Evolutionary conservation across 768 basidiomycete genomes (phyloP), one percentile per base, ranked within the genome.

Genomic region (Hortiboletus campestris): DNA sequence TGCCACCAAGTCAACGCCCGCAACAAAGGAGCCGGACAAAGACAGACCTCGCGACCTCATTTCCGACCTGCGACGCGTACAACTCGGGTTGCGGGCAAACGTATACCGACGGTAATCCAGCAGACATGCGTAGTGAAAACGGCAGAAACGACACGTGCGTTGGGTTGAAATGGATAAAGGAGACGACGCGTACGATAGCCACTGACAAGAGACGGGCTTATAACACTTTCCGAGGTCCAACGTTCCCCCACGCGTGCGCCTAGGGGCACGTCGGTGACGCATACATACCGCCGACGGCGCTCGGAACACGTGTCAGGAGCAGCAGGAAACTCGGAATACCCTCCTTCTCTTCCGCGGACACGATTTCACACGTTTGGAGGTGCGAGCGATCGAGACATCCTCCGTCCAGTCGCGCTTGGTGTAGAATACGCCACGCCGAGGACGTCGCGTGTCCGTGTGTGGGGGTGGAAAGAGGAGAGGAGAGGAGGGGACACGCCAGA

Each of bases 271-370:
- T n/a, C 35, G 25, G 29, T 13, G 25, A 39, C 43, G 13, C 35
- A 38, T 10, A 22, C 42, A 16, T 19, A 58, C 61, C 50, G 60
- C 61, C 59, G 58, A 49, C 20, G 46, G 19, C 42, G 39, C 31
- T 9, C 50, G 6, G 13, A 12, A 14, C 35, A 49, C 48, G 61
- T 59, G 56, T 44, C n/a, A 34, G 40, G 49, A 36, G 34, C 39
- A 36, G 29, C 39, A 40, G 46, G 60, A 45, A 40, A 49, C 60
- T 63, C 50, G 61, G 50, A 31, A 62, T 13, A 14, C 55, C 29
- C 28, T 3, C 28, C 41, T 51, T 51, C 45, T 31, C 13, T 57
- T 56, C 56, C 19, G 12, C 20, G 46, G 45, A 31, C 53, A 38
- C 17, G 41, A 6, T 19, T 22, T 46, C n/a, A 32, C 20, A 17